A percentile compares a stretch with the other conserved stretches of the same genome.
These are phyloP conservation scores for Viola odorata DNA, from an alignment of 345 rosid species.

Conservation along the genomic window DNA sequence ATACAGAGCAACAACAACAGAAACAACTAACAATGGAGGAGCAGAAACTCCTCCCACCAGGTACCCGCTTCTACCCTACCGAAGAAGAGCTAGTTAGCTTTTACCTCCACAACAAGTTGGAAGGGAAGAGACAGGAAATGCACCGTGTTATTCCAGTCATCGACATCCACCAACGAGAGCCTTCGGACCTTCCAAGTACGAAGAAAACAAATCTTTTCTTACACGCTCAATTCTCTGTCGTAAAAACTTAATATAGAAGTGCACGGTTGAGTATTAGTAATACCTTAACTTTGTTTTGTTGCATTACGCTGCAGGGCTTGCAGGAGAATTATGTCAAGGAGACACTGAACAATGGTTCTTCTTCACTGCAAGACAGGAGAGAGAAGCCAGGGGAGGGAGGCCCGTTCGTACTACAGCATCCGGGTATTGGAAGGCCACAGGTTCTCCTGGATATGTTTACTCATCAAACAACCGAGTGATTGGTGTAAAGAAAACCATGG, in stretches of 20 bases:
- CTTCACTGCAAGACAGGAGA: conserved; percentile 75
- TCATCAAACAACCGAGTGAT: conserved; percentile 62
- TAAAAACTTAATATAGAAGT: not conserved
- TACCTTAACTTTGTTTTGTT: not conserved
- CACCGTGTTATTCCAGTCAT: conserved; percentile 59
- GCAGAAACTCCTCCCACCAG: conserved; percentile 16
- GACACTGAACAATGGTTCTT: conserved; percentile 96
- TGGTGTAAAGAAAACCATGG: conserved; percentile 88
- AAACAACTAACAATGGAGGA: conserved; percentile 25
- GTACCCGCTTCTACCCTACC: conserved; percentile 84
- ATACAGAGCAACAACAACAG: not conserved
- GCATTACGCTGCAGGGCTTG: conserved; percentile 38
- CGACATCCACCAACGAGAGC: conserved; percentile 54
- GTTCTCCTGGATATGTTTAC: conserved; percentile 77
- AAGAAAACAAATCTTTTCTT: not conserved
- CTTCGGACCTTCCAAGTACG: conserved; percentile 72
- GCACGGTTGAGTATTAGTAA: not conserved
- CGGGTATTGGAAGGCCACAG: conserved; percentile 98
- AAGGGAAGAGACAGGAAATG: conserved; percentile 44
- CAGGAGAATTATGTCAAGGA: conserved; percentile 57
- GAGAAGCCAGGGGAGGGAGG: conserved; percentile 85
- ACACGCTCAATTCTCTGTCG: not conserved
- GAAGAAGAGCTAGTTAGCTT: conserved; percentile 83
- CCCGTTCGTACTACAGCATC: conserved; percentile 65
- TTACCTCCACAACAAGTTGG: conserved; percentile 67